Conservation (phyloP, 352 stramenopile species). For the Pythium rhizo-oryzae region DNA sequence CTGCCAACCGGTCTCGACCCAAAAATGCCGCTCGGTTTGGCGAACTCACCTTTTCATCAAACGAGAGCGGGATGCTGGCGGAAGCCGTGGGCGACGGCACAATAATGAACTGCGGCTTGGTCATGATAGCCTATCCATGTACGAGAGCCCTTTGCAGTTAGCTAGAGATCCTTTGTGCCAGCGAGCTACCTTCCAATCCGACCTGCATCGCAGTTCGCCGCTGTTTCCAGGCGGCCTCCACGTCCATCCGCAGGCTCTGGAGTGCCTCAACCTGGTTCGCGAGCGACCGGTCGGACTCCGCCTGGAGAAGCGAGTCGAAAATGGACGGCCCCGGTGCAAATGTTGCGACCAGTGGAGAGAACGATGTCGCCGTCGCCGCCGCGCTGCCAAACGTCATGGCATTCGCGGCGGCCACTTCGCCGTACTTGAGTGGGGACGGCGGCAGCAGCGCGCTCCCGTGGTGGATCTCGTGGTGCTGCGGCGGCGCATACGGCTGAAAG, state of each 20-base stretch:
- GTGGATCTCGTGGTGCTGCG: not conserved
- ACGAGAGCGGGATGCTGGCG: constrained; percentile 13
- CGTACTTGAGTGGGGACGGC: constrained; percentile 14
- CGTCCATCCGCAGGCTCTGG: constrained; percentile 41
- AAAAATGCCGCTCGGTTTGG: not conserved
- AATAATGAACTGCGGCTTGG: constrained; percentile 15
- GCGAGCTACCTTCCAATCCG: no score
- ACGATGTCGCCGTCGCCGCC: not conserved
- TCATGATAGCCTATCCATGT: constrained; percentile 2
- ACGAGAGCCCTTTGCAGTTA: no score
- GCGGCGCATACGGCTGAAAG: not conserved
- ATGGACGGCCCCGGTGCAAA: constrained; percentile 46
- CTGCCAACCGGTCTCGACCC: not conserved
- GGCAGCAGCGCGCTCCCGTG: constrained; percentile 4
- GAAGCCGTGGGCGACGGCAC: constrained; percentile 6
- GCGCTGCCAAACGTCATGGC: not conserved
- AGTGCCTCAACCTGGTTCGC: constrained; percentile 46
- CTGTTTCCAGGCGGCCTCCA: constrained; percentile 33
- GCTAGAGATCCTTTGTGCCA: not conserved
- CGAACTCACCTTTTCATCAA: constrained; percentile 15
- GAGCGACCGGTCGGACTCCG: constrained; percentile 31
- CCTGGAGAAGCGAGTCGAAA: constrained; percentile 56
- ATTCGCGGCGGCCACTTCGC: not conserved
- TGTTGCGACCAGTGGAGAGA: constrained; percentile 18
- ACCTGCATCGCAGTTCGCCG: constrained; percentile 26